A percentile compares a stretch with the other conserved stretches of the same genome.
Conservation (phyloP, 345 rosid species). For the Xanthoceras sorbifolium region DNA sequence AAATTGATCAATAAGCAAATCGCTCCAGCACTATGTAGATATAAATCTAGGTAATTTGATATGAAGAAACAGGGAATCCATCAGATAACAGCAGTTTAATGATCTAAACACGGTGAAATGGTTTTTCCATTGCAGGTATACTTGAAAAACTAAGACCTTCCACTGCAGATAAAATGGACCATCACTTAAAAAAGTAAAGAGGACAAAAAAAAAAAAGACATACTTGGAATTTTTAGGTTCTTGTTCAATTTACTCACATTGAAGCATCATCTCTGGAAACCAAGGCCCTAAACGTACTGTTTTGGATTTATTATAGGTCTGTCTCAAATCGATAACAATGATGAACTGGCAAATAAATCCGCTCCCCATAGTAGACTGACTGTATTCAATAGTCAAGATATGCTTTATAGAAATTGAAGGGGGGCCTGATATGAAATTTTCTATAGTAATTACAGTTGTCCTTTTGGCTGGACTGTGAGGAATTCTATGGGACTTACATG, state of each 20-base stretch:
- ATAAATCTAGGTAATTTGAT: neutral
- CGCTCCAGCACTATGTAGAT: neutral
- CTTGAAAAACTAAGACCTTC: neutral
- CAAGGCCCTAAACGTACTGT: neutral
- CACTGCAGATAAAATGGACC: neutral
- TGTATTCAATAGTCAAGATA: neutral
- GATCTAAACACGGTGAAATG: neutral
- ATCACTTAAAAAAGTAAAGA: neutral
- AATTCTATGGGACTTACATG: neutral
- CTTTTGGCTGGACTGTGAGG: neutral
- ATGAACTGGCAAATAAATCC: neutral
- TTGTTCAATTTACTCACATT: constrained; percentile 6
- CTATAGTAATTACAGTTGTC: neutral
- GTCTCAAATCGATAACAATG: neutral
- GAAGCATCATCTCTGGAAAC: neutral
- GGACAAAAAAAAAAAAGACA: neutral
- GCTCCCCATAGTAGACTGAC: neutral
- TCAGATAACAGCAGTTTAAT: neutral
- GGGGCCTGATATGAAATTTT: neutral
- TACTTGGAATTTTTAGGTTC: neutral
- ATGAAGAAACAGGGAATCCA: neutral
- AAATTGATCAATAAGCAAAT: neutral
- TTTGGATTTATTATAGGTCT: constrained; percentile 4
- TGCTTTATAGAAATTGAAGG: neutral
- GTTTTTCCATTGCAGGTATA: no score